phyloP scores from a whole-genome alignment of 2,329 filamentous ascomycete species.

The Stemphylium beticola region DNA sequence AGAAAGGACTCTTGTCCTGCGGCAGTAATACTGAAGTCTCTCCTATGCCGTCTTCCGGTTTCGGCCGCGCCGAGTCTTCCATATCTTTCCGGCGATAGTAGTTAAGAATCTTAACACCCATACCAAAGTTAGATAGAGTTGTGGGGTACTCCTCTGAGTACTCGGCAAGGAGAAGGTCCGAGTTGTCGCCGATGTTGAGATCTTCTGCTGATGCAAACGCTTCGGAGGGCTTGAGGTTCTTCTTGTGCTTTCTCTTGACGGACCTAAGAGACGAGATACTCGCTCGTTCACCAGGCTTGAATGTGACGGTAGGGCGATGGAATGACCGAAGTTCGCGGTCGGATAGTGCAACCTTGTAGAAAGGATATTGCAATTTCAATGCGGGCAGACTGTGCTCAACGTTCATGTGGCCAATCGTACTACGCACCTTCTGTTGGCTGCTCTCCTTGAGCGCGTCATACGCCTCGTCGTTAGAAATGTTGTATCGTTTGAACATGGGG shows the following conservation, averaged over 20 bases:
- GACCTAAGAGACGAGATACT: slow-evolving; percentile 72
- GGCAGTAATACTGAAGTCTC: slow-evolving; percentile 87
- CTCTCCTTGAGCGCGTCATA: slow-evolving; percentile 97
- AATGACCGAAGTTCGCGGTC: slow-evolving; percentile 78
- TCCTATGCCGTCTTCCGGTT: slow-evolving; percentile 73
- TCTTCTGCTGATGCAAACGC: slow-evolving; percentile 82
- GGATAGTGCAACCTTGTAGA: slow-evolving; percentile 86
- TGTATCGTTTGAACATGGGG: slow-evolving; percentile 82
- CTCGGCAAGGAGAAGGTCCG: slow-evolving; percentile 84
- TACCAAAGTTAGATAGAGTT: slow-evolving; percentile 93
- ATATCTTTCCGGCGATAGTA: slow-evolving; percentile 86
- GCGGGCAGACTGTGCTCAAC: slow-evolving; percentile 95
- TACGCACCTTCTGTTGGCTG: slow-evolving; percentile 93
- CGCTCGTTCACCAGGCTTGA: slow-evolving; percentile 72
- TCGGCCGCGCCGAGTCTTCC: slow-evolving; percentile 78
- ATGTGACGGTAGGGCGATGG: slow-evolving; percentile 79
- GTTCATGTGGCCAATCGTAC: slow-evolving; percentile 87
- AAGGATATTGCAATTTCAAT: slow-evolving; percentile 89
- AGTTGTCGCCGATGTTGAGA: slow-evolving; percentile 86
- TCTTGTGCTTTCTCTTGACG: slow-evolving; percentile 79
- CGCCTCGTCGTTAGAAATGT: slow-evolving; percentile 93
- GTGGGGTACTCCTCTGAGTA: slow-evolving; percentile 94
- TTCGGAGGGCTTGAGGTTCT: slow-evolving; percentile 77
- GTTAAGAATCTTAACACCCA: slow-evolving; percentile 95
- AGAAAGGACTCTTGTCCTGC: slow-evolving; percentile 95